Conservation (phyloP, 495 filamentous ascomycete species). For the Chaetomium fimeti region DNA sequence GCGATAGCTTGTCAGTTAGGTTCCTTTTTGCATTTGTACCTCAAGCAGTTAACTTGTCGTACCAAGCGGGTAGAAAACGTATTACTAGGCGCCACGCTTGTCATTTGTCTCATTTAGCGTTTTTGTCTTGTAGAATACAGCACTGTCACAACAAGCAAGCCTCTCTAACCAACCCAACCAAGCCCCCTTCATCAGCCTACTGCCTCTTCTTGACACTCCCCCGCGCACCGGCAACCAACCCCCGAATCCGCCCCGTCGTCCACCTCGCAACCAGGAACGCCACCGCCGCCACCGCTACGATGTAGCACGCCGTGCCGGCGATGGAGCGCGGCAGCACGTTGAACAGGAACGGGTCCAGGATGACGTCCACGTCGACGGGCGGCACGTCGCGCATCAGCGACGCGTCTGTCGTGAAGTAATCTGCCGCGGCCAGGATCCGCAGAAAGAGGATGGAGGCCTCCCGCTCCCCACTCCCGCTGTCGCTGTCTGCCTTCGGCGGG, state of each 20-base stretch:
- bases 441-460: conserved; percentile 70
- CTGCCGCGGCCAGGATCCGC: conserved; percentile 70
- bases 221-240: neutral
- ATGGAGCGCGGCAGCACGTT: conserved; percentile 71
- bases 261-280: conserved; percentile 48
- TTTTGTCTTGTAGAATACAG: neutral
- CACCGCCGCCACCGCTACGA: conserved; percentile 54
- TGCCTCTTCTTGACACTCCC: conserved; percentile 26
- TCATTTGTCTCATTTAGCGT: too few species aligned
- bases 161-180: neutral
- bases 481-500: conserved; percentile 6
- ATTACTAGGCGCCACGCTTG: too few species aligned
- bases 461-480: conserved; percentile 2
- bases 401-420: conserved; percentile 73
- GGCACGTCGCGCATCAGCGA: conserved; percentile 75
- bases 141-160: neutral
- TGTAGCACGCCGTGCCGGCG: conserved; percentile 61
- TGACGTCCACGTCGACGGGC: conserved; percentile 76
- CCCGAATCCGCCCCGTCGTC: conserved; percentile 39
- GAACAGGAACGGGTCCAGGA: conserved; percentile 80
- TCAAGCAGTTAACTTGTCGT: too few species aligned
- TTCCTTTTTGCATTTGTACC: too few species aligned
- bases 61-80: too few species aligned
- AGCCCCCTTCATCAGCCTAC: conserved; percentile 27
- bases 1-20: too few species aligned